Evolutionary conservation across 2,329 filamentous ascomycete species (phyloP).

Genomic region (Pseudogymnoascus verrucosus): DNA sequence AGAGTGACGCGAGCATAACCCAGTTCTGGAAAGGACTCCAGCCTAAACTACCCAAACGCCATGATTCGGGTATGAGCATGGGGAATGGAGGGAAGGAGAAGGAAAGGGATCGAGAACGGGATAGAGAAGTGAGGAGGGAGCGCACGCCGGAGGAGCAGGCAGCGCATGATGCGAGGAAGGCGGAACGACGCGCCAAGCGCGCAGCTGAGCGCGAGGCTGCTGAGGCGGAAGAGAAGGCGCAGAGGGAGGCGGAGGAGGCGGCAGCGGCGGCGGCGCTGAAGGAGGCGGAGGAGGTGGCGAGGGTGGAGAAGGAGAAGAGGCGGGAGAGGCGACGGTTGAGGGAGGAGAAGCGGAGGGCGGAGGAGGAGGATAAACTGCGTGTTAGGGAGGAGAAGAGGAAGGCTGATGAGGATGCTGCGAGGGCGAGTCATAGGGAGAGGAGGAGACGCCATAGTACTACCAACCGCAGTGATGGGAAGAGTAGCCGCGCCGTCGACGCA

Average conservation of each 20-base stretch:
- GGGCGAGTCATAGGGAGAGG: neutral
- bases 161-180: constrained; percentile 25
- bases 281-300: neutral
- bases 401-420: neutral
- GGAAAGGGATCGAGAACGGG: neutral
- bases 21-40: constrained; percentile 14
- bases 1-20: constrained; percentile 18
- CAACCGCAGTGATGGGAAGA: neutral
- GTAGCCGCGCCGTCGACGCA: neutral
- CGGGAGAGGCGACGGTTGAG: neutral
- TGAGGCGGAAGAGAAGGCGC: neutral
- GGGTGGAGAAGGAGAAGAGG: neutral
- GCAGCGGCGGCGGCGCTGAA: neutral
- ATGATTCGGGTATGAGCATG: constrained; percentile 24
- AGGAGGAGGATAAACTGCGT: neutral
- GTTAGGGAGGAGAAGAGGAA: neutral
- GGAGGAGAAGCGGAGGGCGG: neutral
- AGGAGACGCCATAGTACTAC: neutral
- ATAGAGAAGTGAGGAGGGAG: constrained; percentile 12
- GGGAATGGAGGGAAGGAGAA: constrained; percentile 20
- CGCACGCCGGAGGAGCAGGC: constrained; percentile 25
- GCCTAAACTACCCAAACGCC: constrained; percentile 19
- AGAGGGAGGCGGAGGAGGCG: neutral
- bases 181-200: constrained; percentile 15
- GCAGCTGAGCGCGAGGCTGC: neutral